Evolutionary conservation across 108 stramenopile genomes (phyloP).

Genomic region (Hondaea fermentalgiana): DNA sequence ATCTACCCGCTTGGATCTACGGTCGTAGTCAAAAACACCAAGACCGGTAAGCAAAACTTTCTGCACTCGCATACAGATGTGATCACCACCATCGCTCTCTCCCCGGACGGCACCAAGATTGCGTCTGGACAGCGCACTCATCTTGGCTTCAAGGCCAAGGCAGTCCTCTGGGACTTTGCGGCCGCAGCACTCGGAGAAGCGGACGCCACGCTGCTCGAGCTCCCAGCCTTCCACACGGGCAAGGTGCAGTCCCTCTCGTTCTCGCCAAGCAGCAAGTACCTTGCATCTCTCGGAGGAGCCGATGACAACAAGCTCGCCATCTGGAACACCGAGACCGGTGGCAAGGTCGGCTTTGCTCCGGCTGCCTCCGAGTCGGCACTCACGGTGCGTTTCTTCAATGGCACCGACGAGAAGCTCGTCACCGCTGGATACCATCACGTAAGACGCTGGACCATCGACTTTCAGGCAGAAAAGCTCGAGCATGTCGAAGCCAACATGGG

Average conservation of each 20-base stretch:
- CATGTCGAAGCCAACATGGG: conserved; percentile 70
- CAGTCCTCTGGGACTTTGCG: conserved; percentile 65
- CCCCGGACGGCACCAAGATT: conserved; percentile 53
- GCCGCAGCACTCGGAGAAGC: conserved; percentile 36
- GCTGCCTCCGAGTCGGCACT: conserved; percentile 61
- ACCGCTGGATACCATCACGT: conserved; percentile 66
- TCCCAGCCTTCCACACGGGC: conserved; percentile 62
- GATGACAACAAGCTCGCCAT: conserved; percentile 82
- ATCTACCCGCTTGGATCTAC: conserved; percentile 41
- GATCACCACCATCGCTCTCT: conserved; percentile 61
- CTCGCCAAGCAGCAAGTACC: conserved; percentile 50
- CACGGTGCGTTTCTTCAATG: conserved; percentile 25
- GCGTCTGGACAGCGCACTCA: conserved; percentile 62
- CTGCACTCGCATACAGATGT: conserved; percentile 64
- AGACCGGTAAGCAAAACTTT: conserved; percentile 49
- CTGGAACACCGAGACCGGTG: conserved; percentile 61
- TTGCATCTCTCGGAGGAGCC: conserved; percentile 65
- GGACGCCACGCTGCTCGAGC: conserved; percentile 46
- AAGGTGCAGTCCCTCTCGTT: conserved; percentile 58
- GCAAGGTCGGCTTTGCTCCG: conserved; percentile 62
- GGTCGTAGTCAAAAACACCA: conserved; percentile 38
- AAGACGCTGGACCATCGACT: conserved; percentile 66
- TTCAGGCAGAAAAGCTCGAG: conserved; percentile 68
- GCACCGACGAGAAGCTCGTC: conserved; percentile 43
- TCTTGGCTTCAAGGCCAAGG: conserved; percentile 52